Base-by-base conservation (phyloP, 2,329 filamentous ascomycete genomes). In the Coniochaeta sp. region DNA sequence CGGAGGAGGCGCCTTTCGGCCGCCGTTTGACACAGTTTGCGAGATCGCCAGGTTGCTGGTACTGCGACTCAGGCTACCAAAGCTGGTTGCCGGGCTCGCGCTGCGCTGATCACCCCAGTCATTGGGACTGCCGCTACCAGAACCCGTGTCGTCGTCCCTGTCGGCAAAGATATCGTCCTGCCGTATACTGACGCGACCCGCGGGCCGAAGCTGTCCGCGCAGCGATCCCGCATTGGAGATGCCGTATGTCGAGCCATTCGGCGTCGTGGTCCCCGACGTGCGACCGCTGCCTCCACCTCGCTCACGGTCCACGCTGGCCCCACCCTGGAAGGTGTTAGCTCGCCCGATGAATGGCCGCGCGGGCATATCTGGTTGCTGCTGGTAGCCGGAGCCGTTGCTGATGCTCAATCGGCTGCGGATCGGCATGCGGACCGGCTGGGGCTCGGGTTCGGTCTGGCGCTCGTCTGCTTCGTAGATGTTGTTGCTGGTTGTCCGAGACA, bases 81-180 rank as follows among this genome's bases (percentile, higher is more conserved):
- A 78, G 69, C 81, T 84, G 1, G 82, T 84, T 2, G 81, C 79
- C 0, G 82, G 82, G 65, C 81, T 85, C 60, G 81, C 73, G 65
- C 79, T 80, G 59, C 79, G 77, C 47, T 52, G 47, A 54, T 81
- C 77, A 22, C 73, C 75, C 71, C 77, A 80, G 59, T 81, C 77
- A 10, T 56, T 56, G 0, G 80, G 79, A 38, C 81, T 83, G 42
- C 77, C 79, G 62, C 79, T 79, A 62, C 78, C 79, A 64, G 79
- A 81, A 8, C 72, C 71, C 10, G 77, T 81, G 59, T 81, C 77
- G 62, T 83, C 81, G 55, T 78, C 80, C 8, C 73, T 70, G 60
- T 80, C 77, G 28, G 71, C 75, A 62, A 80, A 82, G 2, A 79
- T 74, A 61, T 82, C 79, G 32, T 78, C 74, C 34, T 69, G 65